Percentiles rank a stretch among this genome's conserved stretches.
phyloP scores from a whole-genome alignment of 306 rosid genomes.

The Fragaria iinumae region DNA sequence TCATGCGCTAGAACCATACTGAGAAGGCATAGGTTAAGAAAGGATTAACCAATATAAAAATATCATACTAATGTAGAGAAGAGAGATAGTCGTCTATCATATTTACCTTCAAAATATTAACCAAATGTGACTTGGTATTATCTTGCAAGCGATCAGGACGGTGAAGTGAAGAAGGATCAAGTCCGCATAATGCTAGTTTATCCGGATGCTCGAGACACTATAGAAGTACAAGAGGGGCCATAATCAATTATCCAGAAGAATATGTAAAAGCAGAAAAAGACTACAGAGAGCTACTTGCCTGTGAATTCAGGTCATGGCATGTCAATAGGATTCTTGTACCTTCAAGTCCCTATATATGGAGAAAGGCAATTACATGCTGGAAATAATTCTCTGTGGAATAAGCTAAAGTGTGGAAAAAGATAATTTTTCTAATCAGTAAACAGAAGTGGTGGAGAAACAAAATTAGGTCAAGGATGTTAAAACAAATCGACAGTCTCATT shows the following conservation, averaged over 20 bases:
- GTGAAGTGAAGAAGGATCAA: slow-evolving; percentile 73
- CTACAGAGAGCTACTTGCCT: slow-evolving; percentile 47
- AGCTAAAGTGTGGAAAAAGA: background rate
- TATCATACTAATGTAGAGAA: background rate
- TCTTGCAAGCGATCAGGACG: slow-evolving; percentile 88
- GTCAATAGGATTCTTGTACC: slow-evolving; percentile 63
- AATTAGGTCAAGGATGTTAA: background rate
- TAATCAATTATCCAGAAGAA: slow-evolving; percentile 22
- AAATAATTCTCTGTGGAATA: background rate
- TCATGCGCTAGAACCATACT: background rate
- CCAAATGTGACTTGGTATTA: slow-evolving; percentile 53
- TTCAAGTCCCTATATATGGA: slow-evolving; percentile 58
- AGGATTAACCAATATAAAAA: background rate
- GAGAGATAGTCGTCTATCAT: slow-evolving; percentile 14
- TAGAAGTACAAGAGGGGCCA: slow-evolving; percentile 16
- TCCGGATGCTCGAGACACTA: slow-evolving; percentile 67
- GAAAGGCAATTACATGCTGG: background rate
- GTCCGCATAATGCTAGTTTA: slow-evolving; percentile 81
- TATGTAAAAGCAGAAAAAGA: slow-evolving; percentile 15
- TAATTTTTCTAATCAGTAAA: background rate
- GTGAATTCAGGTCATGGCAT: slow-evolving; percentile 65
- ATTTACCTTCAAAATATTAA: slow-evolving; percentile 74
- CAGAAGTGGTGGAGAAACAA: background rate
- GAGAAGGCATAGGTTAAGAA: background rate
- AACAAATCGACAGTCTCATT: background rate